phyloP scores from a whole-genome alignment of 306 rosid genomes.

The Quillaja saponaria region DNA sequence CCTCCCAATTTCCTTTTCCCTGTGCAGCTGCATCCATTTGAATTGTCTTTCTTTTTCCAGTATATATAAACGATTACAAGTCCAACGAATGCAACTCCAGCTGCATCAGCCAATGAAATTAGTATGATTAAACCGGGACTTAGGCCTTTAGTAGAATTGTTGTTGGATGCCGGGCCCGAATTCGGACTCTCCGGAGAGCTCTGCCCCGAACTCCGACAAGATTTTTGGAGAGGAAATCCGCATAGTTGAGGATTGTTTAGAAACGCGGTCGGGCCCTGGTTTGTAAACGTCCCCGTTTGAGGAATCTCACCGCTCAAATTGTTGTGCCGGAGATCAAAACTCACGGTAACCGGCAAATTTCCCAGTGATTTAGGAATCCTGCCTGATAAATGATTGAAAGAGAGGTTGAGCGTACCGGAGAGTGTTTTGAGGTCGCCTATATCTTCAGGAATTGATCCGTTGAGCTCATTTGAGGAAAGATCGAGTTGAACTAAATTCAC shows the following conservation, averaged over 20 bases:
- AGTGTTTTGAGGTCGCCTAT: constrained; percentile 63
- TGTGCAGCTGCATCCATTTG: constrained; percentile 80
- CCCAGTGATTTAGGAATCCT: constrained; percentile 69
- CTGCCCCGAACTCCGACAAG: constrained; percentile 47
- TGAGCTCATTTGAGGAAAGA: constrained; percentile 64
- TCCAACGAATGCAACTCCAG: constrained; percentile 73
- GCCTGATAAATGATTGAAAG: constrained; percentile 78
- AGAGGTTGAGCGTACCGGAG: constrained; percentile 82
- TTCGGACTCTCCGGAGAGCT: constrained; percentile 44
- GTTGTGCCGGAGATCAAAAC: constrained; percentile 78
- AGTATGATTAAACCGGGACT: constrained; percentile 72
- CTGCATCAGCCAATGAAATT: constrained; percentile 85
- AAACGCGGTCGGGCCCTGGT: constrained; percentile 95
- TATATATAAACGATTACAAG: constrained; percentile 67
- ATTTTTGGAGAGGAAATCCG: constrained; percentile 82
- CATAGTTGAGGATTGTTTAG: constrained; percentile 73
- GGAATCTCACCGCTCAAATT: constrained; percentile 87
- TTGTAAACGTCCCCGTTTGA: constrained; percentile 84
- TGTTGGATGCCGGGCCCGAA: constrained; percentile 22
- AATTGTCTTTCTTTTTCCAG: constrained; percentile 75
- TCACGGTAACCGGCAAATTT: constrained; percentile 68
- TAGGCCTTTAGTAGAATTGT: constrained; percentile 44
- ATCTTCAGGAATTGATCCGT: constrained; percentile 64
- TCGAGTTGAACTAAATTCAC: constrained; percentile 61
- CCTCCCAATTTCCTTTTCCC: constrained; percentile 63